Base-by-base conservation (phyloP, 768 basidiomycete species). In the Kwoniella europaea region DNA sequence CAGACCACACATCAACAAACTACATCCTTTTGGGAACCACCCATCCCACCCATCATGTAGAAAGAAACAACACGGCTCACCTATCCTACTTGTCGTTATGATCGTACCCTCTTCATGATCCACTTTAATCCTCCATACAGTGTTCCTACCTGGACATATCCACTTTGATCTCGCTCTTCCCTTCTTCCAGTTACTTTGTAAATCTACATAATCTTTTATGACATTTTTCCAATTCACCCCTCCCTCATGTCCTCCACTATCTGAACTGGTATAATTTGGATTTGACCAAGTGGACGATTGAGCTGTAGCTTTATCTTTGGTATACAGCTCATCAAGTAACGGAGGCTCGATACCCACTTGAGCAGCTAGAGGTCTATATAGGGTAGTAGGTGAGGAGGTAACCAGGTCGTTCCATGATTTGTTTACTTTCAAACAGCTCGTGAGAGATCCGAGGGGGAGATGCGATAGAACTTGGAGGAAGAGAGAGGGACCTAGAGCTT, bases 81-180 rank as follows among this genome's bases (percentile, higher is more conserved):
- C 72, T 10, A 63, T 16, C 24, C 70, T 44, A 55, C 63, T 70
- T 3, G 78, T 74, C 10, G 59, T 68, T 4, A 79, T 52, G 22
- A 75, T 56, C 4, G 70, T 73, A 1, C 59, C 62, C 42, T 77
- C 54, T 52, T 74, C 76, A 15, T 65, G 16, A 73, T 77, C 76
- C 7, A 79, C 54, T 65, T 79, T 77, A 53, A 77, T 57, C 22
- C 78, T 65, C 76, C 78, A 79, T 4, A 66, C 52, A 13, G 67
- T 63, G 54, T 72, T 74, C 9, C 68, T 44, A 2, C 53, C 41
- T 43, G 78, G 69, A n/a, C 61, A 63, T 3, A 77, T 50, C 71
- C 72, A 80, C 13, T 61, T 43, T 6, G 72, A 68, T 57, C 58
- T 61, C 35, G 72, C 71, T 22, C 74, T 68, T 24, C 69, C 79